Percentiles rank a stretch among this genome's conserved stretches.
phyloP scores from a whole-genome alignment of 805 yeast species.

The Wickerhamomyces alni region DNA sequence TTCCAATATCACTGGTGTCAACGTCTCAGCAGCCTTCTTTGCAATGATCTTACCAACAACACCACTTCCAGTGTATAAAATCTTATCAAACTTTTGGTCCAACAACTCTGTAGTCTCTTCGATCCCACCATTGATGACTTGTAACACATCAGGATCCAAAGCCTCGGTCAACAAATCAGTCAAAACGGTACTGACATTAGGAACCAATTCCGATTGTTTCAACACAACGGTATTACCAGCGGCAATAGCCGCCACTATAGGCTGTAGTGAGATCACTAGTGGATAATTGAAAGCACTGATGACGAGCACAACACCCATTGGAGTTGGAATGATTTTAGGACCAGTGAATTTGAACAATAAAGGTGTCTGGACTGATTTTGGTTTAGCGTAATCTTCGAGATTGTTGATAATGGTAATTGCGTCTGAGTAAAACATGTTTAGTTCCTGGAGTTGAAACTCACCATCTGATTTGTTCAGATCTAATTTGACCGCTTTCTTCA shows the following conservation, averaged over 20 bases:
- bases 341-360: conserved; percentile 14
- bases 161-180: conserved; percentile 47
- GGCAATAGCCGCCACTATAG: conserved; percentile 76
- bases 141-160: conserved; percentile 50
- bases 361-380: conserved; percentile 32
- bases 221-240: conserved; percentile 71
- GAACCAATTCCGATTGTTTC: conserved; percentile 54
- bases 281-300: conserved; percentile 85
- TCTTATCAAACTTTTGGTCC: conserved; percentile 65
- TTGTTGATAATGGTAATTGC: conserved; percentile 49
- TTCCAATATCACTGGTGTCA: conserved; percentile 79
- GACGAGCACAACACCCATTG: conserved; percentile 65
- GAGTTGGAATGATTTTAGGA: conserved; percentile 23
- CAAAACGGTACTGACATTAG: conserved; percentile 51
- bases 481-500: conserved; percentile 49
- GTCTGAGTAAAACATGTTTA: conserved; percentile 43
- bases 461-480: conserved; percentile 61
- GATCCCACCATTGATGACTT: conserved; percentile 68
- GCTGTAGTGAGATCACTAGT: conserved; percentile 50
- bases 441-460: conserved; percentile 59
- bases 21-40: conserved; percentile 72
- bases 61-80: conserved; percentile 80
- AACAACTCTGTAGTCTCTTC: conserved; percentile 57
- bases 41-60: conserved; percentile 74
- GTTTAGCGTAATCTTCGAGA: conserved; percentile 53